phyloP scores from a whole-genome alignment of 2,329 filamentous ascomycete genomes.

The Fusarium guadeloupense region DNA sequence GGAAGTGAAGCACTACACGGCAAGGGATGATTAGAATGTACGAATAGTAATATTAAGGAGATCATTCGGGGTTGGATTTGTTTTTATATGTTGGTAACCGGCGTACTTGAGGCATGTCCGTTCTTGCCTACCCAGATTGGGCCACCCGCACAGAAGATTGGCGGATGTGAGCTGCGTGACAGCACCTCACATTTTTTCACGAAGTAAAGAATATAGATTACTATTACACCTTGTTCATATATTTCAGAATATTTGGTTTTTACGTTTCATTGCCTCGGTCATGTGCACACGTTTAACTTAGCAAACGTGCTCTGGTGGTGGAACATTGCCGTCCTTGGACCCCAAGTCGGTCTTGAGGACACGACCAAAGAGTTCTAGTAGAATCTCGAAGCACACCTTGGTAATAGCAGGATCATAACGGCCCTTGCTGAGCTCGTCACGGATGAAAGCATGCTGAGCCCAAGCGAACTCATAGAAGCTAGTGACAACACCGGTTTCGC shows the following conservation, averaged over 20 bases:
- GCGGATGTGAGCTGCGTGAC: slow-evolving; percentile 26
- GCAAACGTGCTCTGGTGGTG: slow-evolving; percentile 78
- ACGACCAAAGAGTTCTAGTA: slow-evolving; percentile 85
- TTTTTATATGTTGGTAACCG: slow-evolving; percentile 27
- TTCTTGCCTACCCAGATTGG: slow-evolving; percentile 34
- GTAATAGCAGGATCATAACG: slow-evolving; percentile 88
- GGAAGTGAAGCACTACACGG: slow-evolving; percentile 27
- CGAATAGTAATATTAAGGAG: slow-evolving; percentile 10
- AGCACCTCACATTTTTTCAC: slow-evolving; percentile 38
- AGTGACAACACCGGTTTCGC: slow-evolving; percentile 77
- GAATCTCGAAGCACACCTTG: slow-evolving; percentile 89
- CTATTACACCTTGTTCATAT: slow-evolving; percentile 34
- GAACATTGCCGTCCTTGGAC: slow-evolving; percentile 65
- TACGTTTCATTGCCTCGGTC: not conserved
- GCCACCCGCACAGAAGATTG: slow-evolving; percentile 21
- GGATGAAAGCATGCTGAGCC: slow-evolving; percentile 94
- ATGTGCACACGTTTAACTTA: slow-evolving; percentile 47
- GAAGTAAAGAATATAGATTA: slow-evolving; percentile 44
- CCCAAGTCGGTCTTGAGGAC: slow-evolving; percentile 83
- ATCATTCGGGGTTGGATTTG: slow-evolving; percentile 8
- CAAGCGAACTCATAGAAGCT: slow-evolving; percentile 91
- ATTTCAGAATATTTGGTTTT: not conserved
- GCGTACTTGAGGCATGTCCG: slow-evolving; percentile 25
- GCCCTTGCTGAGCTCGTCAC: slow-evolving; percentile 93
- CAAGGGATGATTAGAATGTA: slow-evolving; percentile 26